Conservation (phyloP, 2,329 filamentous ascomycete species). For the Dothiorella sarmentorum region DNA sequence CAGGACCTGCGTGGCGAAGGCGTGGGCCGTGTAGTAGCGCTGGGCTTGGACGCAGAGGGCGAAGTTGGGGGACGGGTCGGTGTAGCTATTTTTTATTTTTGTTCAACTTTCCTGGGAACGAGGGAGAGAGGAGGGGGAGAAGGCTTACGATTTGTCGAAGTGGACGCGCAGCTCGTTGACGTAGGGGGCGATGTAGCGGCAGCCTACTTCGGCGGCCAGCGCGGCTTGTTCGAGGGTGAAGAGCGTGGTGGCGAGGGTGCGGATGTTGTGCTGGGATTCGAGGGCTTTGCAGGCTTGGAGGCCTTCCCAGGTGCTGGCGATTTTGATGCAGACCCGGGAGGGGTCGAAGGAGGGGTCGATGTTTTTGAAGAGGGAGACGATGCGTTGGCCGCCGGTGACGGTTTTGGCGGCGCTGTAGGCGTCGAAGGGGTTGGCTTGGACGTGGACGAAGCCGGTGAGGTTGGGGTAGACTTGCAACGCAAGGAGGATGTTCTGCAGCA, state of each 20-base stretch:
- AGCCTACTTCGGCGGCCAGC: slow-evolving; percentile 56
- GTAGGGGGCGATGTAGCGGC: slow-evolving; percentile 61
- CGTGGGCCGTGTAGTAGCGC: slow-evolving; percentile 46
- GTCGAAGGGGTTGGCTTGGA: slow-evolving; percentile 59
- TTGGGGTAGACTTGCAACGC: slow-evolving; percentile 50
- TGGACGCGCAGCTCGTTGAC: slow-evolving; percentile 64
- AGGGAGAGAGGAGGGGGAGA: background rate
- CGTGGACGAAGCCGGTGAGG: slow-evolving; percentile 52
- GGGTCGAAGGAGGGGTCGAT: slow-evolving; percentile 35
- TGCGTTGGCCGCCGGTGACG: slow-evolving; percentile 37
- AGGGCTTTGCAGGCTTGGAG: slow-evolving; percentile 57
- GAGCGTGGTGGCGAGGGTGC: slow-evolving; percentile 60
- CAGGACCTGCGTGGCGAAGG: slow-evolving; percentile 49
- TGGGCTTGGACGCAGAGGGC: slow-evolving; percentile 52
- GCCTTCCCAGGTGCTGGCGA: slow-evolving; percentile 62
- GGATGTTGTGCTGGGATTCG: slow-evolving; percentile 51
- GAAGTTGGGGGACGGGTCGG: slow-evolving; percentile 50
- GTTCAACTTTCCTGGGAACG: too few species aligned
- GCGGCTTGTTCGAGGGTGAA: slow-evolving; percentile 61
- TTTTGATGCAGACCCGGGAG: slow-evolving; percentile 59
- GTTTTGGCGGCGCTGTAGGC: slow-evolving; percentile 51
- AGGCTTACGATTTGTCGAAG: slow-evolving; percentile 20
- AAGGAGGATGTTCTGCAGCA: slow-evolving; percentile 52
- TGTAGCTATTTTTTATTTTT: slow-evolving; percentile 36
- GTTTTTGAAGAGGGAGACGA: slow-evolving; percentile 47